Conservation (phyloP, 1,284 basidiomycete genomes). For the Melampsora larici-populina region DNA sequence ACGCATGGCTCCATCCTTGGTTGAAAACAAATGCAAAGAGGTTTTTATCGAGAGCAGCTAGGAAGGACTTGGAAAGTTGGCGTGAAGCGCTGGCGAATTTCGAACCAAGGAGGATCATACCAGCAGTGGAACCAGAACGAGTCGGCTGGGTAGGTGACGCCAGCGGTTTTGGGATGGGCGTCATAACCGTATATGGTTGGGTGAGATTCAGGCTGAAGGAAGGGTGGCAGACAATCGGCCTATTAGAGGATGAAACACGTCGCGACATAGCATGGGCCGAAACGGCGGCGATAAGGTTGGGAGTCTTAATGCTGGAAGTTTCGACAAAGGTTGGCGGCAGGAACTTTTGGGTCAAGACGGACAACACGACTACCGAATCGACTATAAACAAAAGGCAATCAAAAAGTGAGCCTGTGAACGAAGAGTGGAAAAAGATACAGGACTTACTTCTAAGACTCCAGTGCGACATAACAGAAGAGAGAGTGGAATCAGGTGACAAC, state of each 20-base stretch:
- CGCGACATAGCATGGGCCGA: not conserved
- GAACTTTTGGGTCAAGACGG: too few relatives aligned
- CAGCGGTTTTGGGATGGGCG: not conserved
- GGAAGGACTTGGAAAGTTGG: not conserved
- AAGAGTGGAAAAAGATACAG: too few relatives aligned
- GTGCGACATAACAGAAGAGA: too few relatives aligned
- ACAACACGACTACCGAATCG: too few relatives aligned
- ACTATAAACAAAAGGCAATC: too few relatives aligned
- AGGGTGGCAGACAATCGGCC: too few relatives aligned
- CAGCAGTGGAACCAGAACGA: not conserved
- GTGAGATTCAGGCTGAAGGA: not conserved
- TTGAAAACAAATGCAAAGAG: not conserved
- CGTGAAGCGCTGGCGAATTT: not conserved
- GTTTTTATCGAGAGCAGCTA: not conserved
- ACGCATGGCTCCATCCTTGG: not conserved
- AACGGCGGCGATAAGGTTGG: too few relatives aligned
- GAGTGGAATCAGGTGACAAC: too few relatives aligned
- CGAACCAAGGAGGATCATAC: conserved; percentile 1
- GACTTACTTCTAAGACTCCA: too few relatives aligned
- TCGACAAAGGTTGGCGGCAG: too few relatives aligned
- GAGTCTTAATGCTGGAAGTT: too few relatives aligned
- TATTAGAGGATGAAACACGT: not conserved
- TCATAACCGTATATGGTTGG: not conserved
- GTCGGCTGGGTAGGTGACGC: conserved; percentile 9
- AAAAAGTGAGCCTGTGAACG: too few relatives aligned